Base-by-base conservation (phyloP, 305 asterid genomes). In the Rubia peregrina region DNA sequence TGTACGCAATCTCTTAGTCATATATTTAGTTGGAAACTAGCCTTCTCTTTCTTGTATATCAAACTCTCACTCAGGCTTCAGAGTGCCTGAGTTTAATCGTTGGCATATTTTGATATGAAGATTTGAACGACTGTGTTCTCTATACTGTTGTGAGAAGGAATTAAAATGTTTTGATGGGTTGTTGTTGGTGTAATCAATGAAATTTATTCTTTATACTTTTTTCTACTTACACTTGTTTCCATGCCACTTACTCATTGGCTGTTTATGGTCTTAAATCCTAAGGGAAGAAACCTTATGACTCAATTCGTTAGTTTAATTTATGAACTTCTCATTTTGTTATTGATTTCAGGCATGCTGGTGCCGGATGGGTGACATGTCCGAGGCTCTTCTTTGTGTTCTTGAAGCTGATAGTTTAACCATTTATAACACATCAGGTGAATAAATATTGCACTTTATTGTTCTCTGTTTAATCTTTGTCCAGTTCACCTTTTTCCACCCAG, bases 281-380 rank as follows among this genome's bases (percentile, higher is more conserved):
- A 2, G n/a, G 64, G 65, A 55, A 36, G 33, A 36, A 59, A 4
- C 38, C 57, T 51, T 70, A 19, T 7, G 24, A 9, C 61, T 71
- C 55, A n/a, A 26, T 63, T 22, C 22, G 22, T 57, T 48, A 24
- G 51, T 65, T 66, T 73, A 41, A 9, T 43, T 2, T 73, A 42
- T 43, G 22, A 49, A 64, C 69, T 44, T 69, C n/a, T 44, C 59
- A 40, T 33, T 74, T 22, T 65, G 63, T 46, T 72, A 43, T 51
- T 17, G 66, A 70, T 73, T 80, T 73, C 82, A 91, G 98, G 94
- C 85, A 65, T 93, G 97, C 83, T 93, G 96, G 96, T 91, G 96
- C 80, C 80, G 86, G 71, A 89, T 93, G 98, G 92, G 92, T 67
- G 85, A 85, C 78, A 67, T 73, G 72, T 80, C 87, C 22, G 96